A percentile compares a stretch with the other conserved stretches of the same genome.
Evolutionary conservation across 108 stramenopile genomes (phyloP).

Genomic region (Fragilaria crotonensis): DNA sequence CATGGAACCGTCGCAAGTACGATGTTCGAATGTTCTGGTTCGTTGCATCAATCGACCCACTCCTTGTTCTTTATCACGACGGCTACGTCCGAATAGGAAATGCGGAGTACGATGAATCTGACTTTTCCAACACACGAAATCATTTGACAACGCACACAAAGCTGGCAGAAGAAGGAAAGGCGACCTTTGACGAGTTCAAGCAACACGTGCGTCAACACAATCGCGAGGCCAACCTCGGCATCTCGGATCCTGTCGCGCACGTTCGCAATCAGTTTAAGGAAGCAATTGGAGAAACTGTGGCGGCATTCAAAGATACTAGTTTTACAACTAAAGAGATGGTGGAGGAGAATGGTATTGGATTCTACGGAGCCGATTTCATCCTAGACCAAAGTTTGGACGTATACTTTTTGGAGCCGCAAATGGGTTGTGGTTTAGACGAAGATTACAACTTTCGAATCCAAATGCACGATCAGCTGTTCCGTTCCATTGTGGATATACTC

Average conservation of each 20-base stretch:
- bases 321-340: constrained; percentile 1
- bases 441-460: constrained; percentile 14
- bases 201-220: not conserved
- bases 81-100: constrained; percentile 21
- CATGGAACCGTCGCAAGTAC: constrained; percentile 15
- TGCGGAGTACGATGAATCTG: constrained; percentile 16
- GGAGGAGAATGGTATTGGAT: constrained; percentile 17
- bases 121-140: constrained; percentile 5
- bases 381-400: constrained; percentile 28
- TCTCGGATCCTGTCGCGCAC: constrained; percentile 13
- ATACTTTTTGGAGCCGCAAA: constrained; percentile 22
- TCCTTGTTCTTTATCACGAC: constrained; percentile 25
- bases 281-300: constrained; percentile 15
- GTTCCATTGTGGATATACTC: constrained; percentile 8
- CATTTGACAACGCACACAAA: constrained; percentile 7
- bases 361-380: constrained; percentile 27
- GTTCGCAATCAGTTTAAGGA: constrained; percentile 33
- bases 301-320: constrained; percentile 3
- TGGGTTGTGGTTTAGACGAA: constrained; percentile 12
- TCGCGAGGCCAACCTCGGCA: not conserved
- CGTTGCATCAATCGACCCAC: constrained; percentile 20
- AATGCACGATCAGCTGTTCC: constrained; percentile 12
- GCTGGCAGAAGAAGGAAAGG: constrained; percentile 5
- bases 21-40: constrained; percentile 21
- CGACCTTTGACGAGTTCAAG: constrained; percentile 9